Conservation (phyloP, 108 stramenopile species). For the Discostella stelligeroides region DNA sequence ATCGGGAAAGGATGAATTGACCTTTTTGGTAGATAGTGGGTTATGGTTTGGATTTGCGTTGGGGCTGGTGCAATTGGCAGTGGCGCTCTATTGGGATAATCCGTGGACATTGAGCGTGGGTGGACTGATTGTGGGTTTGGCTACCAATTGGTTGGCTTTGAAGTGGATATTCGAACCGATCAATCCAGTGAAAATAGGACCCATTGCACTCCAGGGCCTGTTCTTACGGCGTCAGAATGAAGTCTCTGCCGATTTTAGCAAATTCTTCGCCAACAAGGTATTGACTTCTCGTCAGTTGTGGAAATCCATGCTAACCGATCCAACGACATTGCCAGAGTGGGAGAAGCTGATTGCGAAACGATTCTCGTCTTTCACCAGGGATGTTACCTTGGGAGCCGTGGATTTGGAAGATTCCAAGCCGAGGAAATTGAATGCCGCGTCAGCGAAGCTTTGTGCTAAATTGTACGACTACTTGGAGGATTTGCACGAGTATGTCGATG, state of each 20-base stretch:
- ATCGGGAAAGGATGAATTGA: constrained; percentile 54
- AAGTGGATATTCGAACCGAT: constrained; percentile 79
- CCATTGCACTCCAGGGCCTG: constrained; percentile 65
- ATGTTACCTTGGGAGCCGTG: constrained; percentile 31
- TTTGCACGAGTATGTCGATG: constrained; percentile 64
- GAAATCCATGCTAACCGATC: constrained; percentile 57
- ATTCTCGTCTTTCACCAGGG: constrained; percentile 41
- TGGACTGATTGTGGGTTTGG: constrained; percentile 66
- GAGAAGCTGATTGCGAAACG: constrained; percentile 42
- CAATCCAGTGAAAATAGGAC: constrained; percentile 64
- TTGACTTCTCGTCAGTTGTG: constrained; percentile 55
- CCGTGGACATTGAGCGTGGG: constrained; percentile 71
- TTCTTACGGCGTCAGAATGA: constrained; percentile 65
- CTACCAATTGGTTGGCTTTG: constrained; percentile 71
- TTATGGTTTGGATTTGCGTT: constrained; percentile 69
- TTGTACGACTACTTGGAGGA: constrained; percentile 42
- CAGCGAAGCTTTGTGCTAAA: constrained; percentile 34
- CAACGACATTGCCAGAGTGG: constrained; percentile 47
- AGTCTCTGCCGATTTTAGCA: constrained; percentile 52
- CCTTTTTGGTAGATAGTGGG: constrained; percentile 52
- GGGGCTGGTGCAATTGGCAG: constrained; percentile 65
- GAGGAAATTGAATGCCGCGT: constrained; percentile 52
- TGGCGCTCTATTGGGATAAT: constrained; percentile 69
- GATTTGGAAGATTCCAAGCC: constrained; percentile 30
- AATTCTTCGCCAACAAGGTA: constrained; percentile 55